A percentile compares a stretch with the other conserved stretches of the same genome.
phyloP scores from a whole-genome alignment of 164 flowering plant species.

The Vitis cinerea region DNA sequence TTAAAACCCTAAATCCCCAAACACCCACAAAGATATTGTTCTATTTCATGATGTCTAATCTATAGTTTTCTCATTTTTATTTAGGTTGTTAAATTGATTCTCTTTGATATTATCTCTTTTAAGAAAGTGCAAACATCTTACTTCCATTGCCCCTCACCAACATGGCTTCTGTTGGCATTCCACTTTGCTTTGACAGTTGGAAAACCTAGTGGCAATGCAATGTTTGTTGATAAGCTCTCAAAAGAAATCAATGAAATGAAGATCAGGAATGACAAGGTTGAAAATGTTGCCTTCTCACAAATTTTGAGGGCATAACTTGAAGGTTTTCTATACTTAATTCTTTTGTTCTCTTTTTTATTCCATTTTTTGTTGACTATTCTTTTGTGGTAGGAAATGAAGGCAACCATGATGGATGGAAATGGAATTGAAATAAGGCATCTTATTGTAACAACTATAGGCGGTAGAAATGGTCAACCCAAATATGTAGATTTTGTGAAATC shows the following conservation, averaged over 20 bases:
- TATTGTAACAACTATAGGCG: conserved; percentile 75
- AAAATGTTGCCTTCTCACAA: conserved; percentile 11
- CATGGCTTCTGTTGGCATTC: conserved; percentile 45
- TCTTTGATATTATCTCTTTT: not conserved
- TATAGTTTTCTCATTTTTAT: not conserved
- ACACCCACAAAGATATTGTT: too few species aligned
- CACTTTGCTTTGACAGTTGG: conserved; percentile 29
- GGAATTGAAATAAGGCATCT: conserved; percentile 76
- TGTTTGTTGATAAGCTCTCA: conserved; percentile 58
- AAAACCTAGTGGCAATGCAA: conserved; percentile 33
- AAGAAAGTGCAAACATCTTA: too few species aligned
- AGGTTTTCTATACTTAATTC: not conserved
- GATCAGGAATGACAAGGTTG: conserved; percentile 66
- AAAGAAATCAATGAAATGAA: conserved; percentile 69
- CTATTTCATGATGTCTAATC: not conserved
- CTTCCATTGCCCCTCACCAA: not conserved
- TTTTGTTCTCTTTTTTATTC: not conserved
- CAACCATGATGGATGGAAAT: conserved; percentile 65
- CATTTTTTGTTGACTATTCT: not conserved
- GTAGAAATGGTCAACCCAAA: conserved; percentile 76
- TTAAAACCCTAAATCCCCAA: too few species aligned
- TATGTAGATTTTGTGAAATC: conserved; percentile 40
- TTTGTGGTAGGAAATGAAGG: conserved; percentile 62
- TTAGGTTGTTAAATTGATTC: not conserved
- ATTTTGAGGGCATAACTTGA: not conserved